Base-by-base conservation (phyloP, 1,139 yeast species). In the Pneumocystis oryctolagi region DNA sequence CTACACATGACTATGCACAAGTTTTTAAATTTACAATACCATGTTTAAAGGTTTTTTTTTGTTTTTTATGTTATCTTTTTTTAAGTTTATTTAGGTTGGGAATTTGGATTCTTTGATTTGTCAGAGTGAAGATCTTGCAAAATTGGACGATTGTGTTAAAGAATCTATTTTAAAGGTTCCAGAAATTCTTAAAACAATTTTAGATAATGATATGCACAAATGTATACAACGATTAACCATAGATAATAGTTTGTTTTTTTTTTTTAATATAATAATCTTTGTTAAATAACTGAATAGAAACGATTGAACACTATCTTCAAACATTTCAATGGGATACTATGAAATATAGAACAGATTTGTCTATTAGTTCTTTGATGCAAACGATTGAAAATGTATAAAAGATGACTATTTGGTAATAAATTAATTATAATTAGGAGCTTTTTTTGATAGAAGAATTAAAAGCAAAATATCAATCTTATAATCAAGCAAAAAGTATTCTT, bases 91-190 rank as follows among this genome's bases (percentile, higher is more conserved):
- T 75, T 94, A 92, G 75, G 88, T 92, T 68, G 97, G 97, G 42
- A 90, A 97, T 2, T 80, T 92, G 71, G 99, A 94, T 75, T 85
- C 90, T 56, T 80, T 92, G 66, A 95, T 92, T 63, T 84, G 85
- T 70, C 92, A 89, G 74, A 84, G 92, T 72, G 98, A 94, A 70
- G 97, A 90, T 71, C 79, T 94, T 66, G 78, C 82, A 61, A 89
- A 89, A 73, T 77, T 85, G 64, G 99, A 92, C 74, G 77, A 77
- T 34, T 95, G 88, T 74, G 80, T 90, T 71, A 81, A 80, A 62
- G 76, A 79, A 16, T 81, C 94, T 6, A 83, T 89, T 39, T 72
- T 78, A 56, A 94, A 94, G 74, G 82, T 87, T 32, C 79, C 85
- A 64, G 99, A 92, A 68, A 82, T 88, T 35, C 78, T 89, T 66